Evolutionary conservation across 805 yeast genomes (phyloP), one percentile per base, ranked within the genome.

Genomic region (Wickerhamiella slavikovae): DNA sequence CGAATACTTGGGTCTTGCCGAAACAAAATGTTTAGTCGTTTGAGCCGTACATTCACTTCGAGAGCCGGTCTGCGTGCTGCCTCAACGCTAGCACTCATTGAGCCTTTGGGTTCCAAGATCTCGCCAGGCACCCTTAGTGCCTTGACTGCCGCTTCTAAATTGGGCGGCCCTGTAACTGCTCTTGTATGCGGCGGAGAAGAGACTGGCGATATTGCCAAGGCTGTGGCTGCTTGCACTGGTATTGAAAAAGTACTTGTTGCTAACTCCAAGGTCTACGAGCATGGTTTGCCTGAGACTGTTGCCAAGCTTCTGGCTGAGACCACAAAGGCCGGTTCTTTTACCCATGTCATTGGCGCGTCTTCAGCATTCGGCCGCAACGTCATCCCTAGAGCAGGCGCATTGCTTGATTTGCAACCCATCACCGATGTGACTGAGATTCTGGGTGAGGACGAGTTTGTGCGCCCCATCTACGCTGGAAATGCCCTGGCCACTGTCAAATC

Each of bases 391-490:
- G 62, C 76, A 15, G 92, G 79, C 20, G 94, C 94, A 1, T 45
- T 75, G 33, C 55, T 85, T 29, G 92, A 85, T 45, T 64, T 67
- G 15, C 95, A 85, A 56, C 95, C 94, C 17, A 55, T 89, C 29
- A 69, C 85, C 17, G 96, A 85, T 47, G 64, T 89, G 34, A 66
- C 65, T 40, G 65, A 66, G 44, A 72, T 85, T 23, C 66, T 64
- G 38, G 57, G 68, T 29, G 60, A 66, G 12, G 66, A 64, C 36
- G 75, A 89, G 5, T 89, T 85, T 52, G 71, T 74, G 22, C 73
- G 96, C 51, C 95, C 96, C 27, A 80, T 85, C 22, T 89, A 78
- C 49, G 96, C 98, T 14, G 98, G 98, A 28, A 89, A 89, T 53
- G 92, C 91, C 4, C 58, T 79, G 34, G 66, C 79, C 24, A 82